Evolutionary conservation across 2,329 filamentous ascomycete species (phyloP).

Genomic region (Canariomyces notabilis): DNA sequence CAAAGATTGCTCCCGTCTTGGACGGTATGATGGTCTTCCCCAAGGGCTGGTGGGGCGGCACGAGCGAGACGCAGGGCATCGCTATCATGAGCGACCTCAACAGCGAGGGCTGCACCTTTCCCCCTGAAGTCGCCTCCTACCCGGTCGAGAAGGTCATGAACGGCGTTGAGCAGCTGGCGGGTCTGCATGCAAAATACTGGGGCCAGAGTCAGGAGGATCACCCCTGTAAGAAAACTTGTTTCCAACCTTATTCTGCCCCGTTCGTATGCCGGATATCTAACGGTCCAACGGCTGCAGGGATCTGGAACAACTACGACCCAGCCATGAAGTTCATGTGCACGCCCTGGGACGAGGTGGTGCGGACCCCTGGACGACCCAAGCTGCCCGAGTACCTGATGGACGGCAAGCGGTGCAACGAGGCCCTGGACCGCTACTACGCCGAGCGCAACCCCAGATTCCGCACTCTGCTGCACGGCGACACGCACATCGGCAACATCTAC

Average conservation of each 20-base stretch:
- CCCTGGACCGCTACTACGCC: conserved; percentile 34
- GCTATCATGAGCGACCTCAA: conserved; percentile 35
- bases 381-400: conserved; percentile 36
- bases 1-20: conserved; percentile 31
- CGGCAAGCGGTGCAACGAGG: conserved; percentile 31
- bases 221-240: conserved; percentile 17
- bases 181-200: conserved; percentile 38
- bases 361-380: conserved; percentile 27
- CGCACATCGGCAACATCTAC: conserved; percentile 41
- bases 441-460: conserved; percentile 35
- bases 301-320: conserved; percentile 35
- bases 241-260: too few species aligned
- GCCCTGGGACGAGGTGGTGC: conserved; percentile 30
- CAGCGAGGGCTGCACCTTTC: conserved; percentile 32
- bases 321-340: conserved; percentile 32
- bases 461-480: conserved; percentile 39
- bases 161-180: conserved; percentile 37
- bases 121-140: conserved; percentile 30
- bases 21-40: conserved; percentile 31
- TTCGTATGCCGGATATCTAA: neutral
- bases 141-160: conserved; percentile 31
- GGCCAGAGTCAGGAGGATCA: conserved; percentile 29
- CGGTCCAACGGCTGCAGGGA: conserved; percentile 23
- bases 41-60: conserved; percentile 35
- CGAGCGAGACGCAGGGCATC: conserved; percentile 33